Evolutionary conservation across 148 eudicot genomes (phyloP), one percentile per base, ranked within the genome.

Genomic region (Polygonum maritimum): DNA sequence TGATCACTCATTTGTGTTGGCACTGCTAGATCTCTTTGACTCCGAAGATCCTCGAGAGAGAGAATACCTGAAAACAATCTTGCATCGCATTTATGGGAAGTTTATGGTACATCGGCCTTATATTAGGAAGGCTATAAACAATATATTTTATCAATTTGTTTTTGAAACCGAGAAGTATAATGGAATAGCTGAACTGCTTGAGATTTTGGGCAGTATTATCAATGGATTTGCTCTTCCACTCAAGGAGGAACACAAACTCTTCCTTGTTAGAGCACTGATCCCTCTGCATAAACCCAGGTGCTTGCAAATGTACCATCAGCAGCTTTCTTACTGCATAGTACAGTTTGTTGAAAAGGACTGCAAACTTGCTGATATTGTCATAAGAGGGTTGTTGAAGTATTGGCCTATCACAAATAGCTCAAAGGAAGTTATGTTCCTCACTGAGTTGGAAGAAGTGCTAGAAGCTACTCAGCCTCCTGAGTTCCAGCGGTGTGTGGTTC

Each of bases 381-480:
- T 75, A 75, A 75, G 52, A 49, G 69, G 77, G 4, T 57, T 75
- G 39, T 40, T 75, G 69, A 75, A 75, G 48, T 75, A 57, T 21
- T 75, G 77, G 77, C 77, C 77, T 8, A 75, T 75, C 41, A 75
- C 77, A 54, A 75, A 75, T 75, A 75, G 77, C 49, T 47, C 51
- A 14, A 75, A 75, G 69, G 69, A 75, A 41, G 69, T 75, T 21
- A 75, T 75, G 77, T 75, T 75, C 44, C 44, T 75, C 15, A 47
- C 69, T 40, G 77, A 75, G 69, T 41, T 75, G 45, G 77, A 75
- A 39, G 77, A 75, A 47, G 36, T 75, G n/a, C 69, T 75, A 40
- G 77, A 75, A 75, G 77, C 77, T 21, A 35, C 77, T 75, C 51
- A 75, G 36, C 44, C 41, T 41, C 52, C 52, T 15, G 77, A 75